Evolutionary conservation across 306 rosid genomes (phyloP), one percentile per base, ranked within the genome.

Genomic region (Rosa lucieae): DNA sequence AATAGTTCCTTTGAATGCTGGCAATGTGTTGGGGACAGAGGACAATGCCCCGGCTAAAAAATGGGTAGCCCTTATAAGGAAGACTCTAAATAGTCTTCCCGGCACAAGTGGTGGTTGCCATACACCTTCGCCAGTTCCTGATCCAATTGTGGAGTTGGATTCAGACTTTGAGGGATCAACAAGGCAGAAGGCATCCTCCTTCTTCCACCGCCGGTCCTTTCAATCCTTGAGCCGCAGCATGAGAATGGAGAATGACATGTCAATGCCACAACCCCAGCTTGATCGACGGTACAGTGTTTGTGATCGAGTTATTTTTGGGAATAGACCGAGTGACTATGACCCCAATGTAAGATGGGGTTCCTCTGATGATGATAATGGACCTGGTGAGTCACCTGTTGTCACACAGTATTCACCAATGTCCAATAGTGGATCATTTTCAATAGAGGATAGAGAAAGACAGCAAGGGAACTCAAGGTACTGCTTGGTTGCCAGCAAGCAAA

Each of bases 1-100:
- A 89, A 92, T 96, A 78, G 99, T 96, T 55, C 99, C 99, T 76
- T 88, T 96, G 79, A 96, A 96, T 90, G 99, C 99, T 61, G 99
- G 99, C 39, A 96, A 96, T 78, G 98, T 96, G 79, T 85, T 96
- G 86, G 99, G 99, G 11, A 89, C 99, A 55, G 99, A 96, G 91
- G 99, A 96, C 84, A 96, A 90, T 67, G 99, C 87, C 67, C 99
- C 99, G 5, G 98, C 99, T n/a, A 85, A 93, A 77, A 96, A 96
- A 81, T 96, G 99, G 99, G 67, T 96, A 48, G 89, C 97, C 73
- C 93, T 96, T 74, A 93, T 93, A 49, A 82, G 99, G 79, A 91
- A 89, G 87, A 91, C 98, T 74, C 82, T 96, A 10, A 93, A 96
- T 78, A 96, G 86, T 88, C 98, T 93, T 74, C 99, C 97, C 0